These are phyloP conservation scores for Hemisphaericaspora subhashii DNA, from an alignment of 1,139 yeast species.

Conservation along the genomic window DNA sequence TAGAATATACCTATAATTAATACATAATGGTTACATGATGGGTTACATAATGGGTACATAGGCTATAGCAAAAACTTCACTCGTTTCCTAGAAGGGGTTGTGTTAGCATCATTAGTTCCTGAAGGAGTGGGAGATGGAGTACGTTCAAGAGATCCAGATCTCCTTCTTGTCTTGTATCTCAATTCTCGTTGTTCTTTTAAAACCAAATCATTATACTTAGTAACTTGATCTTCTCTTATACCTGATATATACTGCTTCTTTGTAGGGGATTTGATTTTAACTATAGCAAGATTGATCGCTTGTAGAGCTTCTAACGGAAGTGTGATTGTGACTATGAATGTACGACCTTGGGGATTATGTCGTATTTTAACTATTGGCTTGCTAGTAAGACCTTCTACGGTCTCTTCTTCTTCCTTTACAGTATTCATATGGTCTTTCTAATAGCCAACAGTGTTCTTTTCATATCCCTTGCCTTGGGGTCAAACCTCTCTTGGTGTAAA, in stretches of 20 bases:
- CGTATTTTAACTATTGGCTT: slow-evolving; percentile 3
- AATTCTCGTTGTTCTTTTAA: slow-evolving; percentile 26
- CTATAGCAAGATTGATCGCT: slow-evolving; percentile 11
- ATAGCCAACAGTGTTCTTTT: not conserved
- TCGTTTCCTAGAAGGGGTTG: slow-evolving; percentile 6
- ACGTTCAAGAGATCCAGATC: slow-evolving; percentile 4
- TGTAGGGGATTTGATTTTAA: slow-evolving; percentile 16
- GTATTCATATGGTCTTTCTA: not conserved
- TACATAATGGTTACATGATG: not conserved
- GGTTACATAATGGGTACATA: not conserved
- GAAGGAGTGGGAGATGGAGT: slow-evolving; percentile 1
- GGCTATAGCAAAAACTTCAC: slow-evolving; percentile 10
- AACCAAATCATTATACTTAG: slow-evolving; percentile 25
- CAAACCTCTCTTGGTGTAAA: too few species aligned
- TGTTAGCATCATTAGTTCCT: not conserved
- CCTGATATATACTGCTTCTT: slow-evolving; percentile 20
- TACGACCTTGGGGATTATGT: not conserved
- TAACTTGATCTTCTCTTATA: slow-evolving; percentile 29
- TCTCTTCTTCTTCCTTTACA: not conserved
- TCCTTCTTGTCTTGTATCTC: too few species aligned
- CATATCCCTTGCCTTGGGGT: too few species aligned
- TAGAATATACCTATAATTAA: too few species aligned
- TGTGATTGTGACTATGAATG: slow-evolving; percentile 4
- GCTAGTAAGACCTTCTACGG: not conserved
- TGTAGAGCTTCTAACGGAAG: slow-evolving; percentile 9